Percentiles rank a stretch among this genome's conserved stretches.
Conservation (phyloP, 495 filamentous ascomycete genomes). For the Durotheca rogersii region DNA sequence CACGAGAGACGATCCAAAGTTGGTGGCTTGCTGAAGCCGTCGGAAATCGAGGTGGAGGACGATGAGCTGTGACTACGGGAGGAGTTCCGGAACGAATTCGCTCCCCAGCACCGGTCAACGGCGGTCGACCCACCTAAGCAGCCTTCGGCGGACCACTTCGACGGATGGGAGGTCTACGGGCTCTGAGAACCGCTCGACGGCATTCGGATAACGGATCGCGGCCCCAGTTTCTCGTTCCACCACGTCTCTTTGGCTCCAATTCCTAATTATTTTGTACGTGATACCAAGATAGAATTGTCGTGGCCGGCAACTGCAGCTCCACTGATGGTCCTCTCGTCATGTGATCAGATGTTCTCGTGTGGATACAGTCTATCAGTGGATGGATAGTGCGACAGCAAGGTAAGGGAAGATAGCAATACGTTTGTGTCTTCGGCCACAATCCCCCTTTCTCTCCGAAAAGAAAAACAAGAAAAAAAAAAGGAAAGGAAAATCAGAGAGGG, state of each 20-base stretch:
- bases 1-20: conserved; percentile 88
- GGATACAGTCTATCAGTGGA: neutral
- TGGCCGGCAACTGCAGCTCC: conserved; percentile 4
- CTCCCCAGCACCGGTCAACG: conserved; percentile 33
- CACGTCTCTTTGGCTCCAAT: conserved; percentile 13
- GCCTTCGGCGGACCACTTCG: conserved; percentile 38
- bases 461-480: neutral
- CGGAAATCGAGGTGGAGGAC: conserved; percentile 76
- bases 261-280: conserved; percentile 25
- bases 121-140: conserved; percentile 12
- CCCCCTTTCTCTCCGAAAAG: neutral
- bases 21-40: conserved; percentile 86
- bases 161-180: conserved; percentile 57
- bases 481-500: no score
- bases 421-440: neutral
- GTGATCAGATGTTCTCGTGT: neutral
- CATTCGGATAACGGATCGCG: conserved; percentile 9
- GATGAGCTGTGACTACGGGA: conserved; percentile 87
- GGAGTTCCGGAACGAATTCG: conserved; percentile 63
- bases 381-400: conserved; percentile 2
- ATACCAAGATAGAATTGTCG: conserved; percentile 32
- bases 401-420: neutral
- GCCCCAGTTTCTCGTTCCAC: conserved; percentile 9
- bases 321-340: conserved; percentile 1
- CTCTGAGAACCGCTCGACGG: conserved; percentile 37